phyloP scores from a whole-genome alignment of 2,329 filamentous ascomycete genomes.

The Epichloe brachyelytri region DNA sequence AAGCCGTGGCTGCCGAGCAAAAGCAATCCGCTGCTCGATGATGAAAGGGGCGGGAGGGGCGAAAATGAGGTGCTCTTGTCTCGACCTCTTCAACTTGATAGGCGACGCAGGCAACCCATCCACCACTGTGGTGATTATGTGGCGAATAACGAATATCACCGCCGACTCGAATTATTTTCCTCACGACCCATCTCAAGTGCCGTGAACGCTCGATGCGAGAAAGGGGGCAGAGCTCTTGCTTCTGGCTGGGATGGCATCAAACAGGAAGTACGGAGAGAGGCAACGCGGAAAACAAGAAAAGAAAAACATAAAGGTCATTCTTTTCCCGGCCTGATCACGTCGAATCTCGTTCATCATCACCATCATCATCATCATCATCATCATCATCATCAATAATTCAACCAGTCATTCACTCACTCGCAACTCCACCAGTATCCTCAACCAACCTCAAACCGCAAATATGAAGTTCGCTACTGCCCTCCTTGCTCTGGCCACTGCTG shows the following conservation, averaged over 20 bases:
- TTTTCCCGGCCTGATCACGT: neutral
- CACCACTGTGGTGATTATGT: neutral
- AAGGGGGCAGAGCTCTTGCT: too few species aligned
- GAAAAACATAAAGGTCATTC: neutral
- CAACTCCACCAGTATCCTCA: neutral
- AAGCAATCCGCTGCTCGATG: too few species aligned
- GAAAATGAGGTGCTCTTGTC: too few species aligned
- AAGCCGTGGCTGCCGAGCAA: too few species aligned
- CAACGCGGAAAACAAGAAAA: too few species aligned
- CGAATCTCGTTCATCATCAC: neutral
- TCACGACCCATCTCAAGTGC: too few species aligned
- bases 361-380: neutral
- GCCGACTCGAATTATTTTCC: too few species aligned
- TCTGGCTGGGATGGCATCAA: too few species aligned
- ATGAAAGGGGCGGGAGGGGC: too few species aligned
- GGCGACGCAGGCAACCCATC: neutral
- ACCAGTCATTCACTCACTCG: neutral
- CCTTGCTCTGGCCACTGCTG: conserved; percentile 1
- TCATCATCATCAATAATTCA: neutral
- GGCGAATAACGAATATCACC: neutral
- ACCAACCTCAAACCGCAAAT: neutral
- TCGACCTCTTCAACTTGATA: neutral
- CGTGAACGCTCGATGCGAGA: too few species aligned
- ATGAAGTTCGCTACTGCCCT: conserved; percentile 3
- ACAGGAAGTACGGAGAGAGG: too few species aligned